Conservation (phyloP, 805 yeast species). For the Torulaspora delbrueckii region DNA sequence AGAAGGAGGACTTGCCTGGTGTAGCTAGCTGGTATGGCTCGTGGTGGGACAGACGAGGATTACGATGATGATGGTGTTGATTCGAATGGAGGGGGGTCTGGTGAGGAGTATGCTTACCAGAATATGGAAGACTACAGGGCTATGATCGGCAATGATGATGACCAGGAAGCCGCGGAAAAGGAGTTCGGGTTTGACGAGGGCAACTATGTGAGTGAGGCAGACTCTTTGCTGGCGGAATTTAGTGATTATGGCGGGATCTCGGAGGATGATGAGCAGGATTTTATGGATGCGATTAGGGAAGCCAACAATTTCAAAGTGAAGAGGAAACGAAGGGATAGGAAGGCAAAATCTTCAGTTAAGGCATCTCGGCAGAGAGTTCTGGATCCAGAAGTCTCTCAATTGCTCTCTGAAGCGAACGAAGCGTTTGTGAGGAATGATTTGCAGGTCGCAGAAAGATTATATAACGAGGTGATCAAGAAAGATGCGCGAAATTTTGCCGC, state of each 20-base stretch:
- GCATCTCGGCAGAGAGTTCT: constrained; percentile 38
- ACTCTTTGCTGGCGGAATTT: constrained; percentile 37
- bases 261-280: constrained; percentile 42
- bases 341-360: constrained; percentile 21
- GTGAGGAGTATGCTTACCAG: constrained; percentile 26
- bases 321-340: constrained; percentile 34
- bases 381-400: constrained; percentile 67
- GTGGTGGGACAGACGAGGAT: background rate
- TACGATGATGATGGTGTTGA: background rate
- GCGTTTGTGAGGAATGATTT: constrained; percentile 66
- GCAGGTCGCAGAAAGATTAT: constrained; percentile 54
- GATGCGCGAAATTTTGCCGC: constrained; percentile 80
- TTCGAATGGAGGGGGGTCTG: constrained; percentile 2
- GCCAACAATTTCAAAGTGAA: constrained; percentile 60
- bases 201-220: constrained; percentile 31
- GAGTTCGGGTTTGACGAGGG: constrained; percentile 14
- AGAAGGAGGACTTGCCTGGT: background rate
- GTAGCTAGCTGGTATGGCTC: background rate
- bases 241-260: constrained; percentile 37
- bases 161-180: constrained; percentile 7
- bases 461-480: constrained; percentile 64
- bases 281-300: constrained; percentile 60
- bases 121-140: constrained; percentile 34
- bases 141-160: constrained; percentile 19
- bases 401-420: constrained; percentile 71